phyloP scores from a whole-genome alignment of 805 yeast species.

The Yarrowia hollandica region DNA sequence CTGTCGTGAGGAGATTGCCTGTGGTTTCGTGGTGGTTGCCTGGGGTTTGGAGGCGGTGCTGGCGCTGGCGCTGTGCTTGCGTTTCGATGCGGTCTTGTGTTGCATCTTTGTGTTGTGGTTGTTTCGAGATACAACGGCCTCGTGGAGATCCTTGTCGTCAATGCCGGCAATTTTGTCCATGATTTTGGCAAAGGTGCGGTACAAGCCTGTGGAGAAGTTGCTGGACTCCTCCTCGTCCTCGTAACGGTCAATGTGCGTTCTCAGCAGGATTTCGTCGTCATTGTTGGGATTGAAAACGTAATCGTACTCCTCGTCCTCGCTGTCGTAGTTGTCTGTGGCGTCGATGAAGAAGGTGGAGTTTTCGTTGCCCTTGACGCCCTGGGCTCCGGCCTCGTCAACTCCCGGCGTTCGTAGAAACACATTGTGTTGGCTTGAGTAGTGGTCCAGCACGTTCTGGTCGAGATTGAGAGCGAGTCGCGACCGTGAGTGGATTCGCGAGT shows the following conservation, averaged over 20 bases:
- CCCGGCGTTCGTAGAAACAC: slow-evolving; percentile 23
- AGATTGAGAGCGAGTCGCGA: slow-evolving; percentile 9
- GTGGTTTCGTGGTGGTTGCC: slow-evolving; percentile 1
- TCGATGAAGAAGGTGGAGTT: slow-evolving; percentile 27
- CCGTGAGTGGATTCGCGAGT: slow-evolving; percentile 24
- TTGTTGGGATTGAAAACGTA: slow-evolving; percentile 29
- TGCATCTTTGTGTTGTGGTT: not conserved
- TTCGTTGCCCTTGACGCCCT: slow-evolving; percentile 13
- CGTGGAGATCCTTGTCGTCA: slow-evolving; percentile 18
- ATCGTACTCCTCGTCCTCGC: slow-evolving; percentile 29
- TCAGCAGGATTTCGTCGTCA: slow-evolving; percentile 24
- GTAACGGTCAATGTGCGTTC: slow-evolving; percentile 26
- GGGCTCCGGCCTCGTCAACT: slow-evolving; percentile 7
- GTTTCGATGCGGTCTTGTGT: not conserved
- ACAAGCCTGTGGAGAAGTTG: slow-evolving; percentile 14
- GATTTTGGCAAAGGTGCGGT: slow-evolving; percentile 24
- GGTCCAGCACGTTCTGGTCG: not conserved
- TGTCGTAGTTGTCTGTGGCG: slow-evolving; percentile 17
- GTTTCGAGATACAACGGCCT: not conserved
- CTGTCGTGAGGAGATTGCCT: slow-evolving; percentile 8
- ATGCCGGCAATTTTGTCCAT: slow-evolving; percentile 29
- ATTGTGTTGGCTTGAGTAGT: slow-evolving; percentile 9
- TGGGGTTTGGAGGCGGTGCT: not conserved
- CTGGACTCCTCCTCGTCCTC: not conserved
- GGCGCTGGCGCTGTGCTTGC: not conserved